Base-by-base conservation (phyloP, 2,329 filamentous ascomycete species). In the Phoma sp. region DNA sequence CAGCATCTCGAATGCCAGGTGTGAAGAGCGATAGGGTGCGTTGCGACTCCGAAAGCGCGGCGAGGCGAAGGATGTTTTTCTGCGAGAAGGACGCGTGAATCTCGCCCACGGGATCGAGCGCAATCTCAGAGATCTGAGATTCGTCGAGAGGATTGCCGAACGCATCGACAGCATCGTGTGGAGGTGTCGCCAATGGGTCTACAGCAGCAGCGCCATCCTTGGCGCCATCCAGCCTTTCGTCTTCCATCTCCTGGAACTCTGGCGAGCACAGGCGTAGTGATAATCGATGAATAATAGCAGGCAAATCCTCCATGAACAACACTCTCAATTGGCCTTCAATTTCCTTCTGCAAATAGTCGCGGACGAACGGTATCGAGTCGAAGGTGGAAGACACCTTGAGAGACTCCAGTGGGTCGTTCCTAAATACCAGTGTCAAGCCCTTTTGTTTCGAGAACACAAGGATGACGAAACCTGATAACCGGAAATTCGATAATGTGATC, bases 341-440 rank as follows among this genome's bases (percentile, higher is more conserved):
- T 57, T 93, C 96, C 73, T 91, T 90, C 72, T 99, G 95, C 51
- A 99, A 80, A 74, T 98, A 98, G 75, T 99, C 93, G 64, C 95
- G 89, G 59, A 99, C 95, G 71, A 99, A 99, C 37, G 95, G 93
- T 68, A 99, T 99, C 11, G 93, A 96, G 79, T 99, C 95, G 76
- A 99, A 99, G 37, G 95, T 99, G 64, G 93, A 98, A 1, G 93
- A 98, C 62, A 99, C 95, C 80, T 97, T 98, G 69, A 99, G 87
- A 4, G 93, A 97, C 74, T 99, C 95, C 57, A 99, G 86, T 4
- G 95, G 95, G 73, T 99, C 95, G 83, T 99, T 98, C 67, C 95
- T 89, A 75, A 99, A 99, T 37, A 99, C 95, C 40, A 99, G 83
- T 1, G 95, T 99, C 52, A 99, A 84, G 17, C 95, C 95, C 74